Evolutionary conservation across 306 rosid species (phyloP).

Genomic region (Elaeagnus macrophylla): DNA sequence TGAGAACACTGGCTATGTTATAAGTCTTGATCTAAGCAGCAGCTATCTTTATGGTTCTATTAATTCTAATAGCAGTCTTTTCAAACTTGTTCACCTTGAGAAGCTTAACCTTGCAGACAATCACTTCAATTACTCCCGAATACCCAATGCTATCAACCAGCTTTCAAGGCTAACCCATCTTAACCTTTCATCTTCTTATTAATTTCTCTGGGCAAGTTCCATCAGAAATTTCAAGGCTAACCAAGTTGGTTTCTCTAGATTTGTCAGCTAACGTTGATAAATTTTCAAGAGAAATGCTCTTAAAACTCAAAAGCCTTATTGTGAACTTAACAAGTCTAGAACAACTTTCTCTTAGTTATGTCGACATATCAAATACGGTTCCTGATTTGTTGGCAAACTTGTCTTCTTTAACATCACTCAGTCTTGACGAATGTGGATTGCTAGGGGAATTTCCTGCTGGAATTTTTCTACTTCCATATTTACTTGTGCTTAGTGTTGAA

Average conservation of each 20-base stretch:
- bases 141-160: background rate
- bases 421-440: background rate
- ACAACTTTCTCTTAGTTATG: background rate
- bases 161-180: background rate
- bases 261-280: background rate
- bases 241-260: slow-evolving; percentile 4
- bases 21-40: slow-evolving; percentile 6
- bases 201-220: slow-evolving; percentile 11
- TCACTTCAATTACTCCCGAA: slow-evolving; percentile 1
- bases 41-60: slow-evolving; percentile 8
- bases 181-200: slow-evolving; percentile 2
- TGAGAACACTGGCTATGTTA: background rate
- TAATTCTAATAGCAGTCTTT: slow-evolving; percentile 1
- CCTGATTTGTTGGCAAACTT: slow-evolving; percentile 7
- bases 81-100: slow-evolving; percentile 1
- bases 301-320: slow-evolving; percentile 3
- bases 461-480: slow-evolving; percentile 8
- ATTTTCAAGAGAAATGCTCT: background rate
- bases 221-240: background rate
- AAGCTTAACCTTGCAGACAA: background rate
- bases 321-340: slow-evolving; percentile 11
- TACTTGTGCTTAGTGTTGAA: background rate
- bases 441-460: background rate
- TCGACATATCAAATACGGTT: slow-evolving; percentile 2
- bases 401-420: background rate